Percentiles rank a stretch among this genome's conserved stretches.
Conservation (phyloP, 2,329 filamentous ascomycete genomes). For the Apiospora marii region DNA sequence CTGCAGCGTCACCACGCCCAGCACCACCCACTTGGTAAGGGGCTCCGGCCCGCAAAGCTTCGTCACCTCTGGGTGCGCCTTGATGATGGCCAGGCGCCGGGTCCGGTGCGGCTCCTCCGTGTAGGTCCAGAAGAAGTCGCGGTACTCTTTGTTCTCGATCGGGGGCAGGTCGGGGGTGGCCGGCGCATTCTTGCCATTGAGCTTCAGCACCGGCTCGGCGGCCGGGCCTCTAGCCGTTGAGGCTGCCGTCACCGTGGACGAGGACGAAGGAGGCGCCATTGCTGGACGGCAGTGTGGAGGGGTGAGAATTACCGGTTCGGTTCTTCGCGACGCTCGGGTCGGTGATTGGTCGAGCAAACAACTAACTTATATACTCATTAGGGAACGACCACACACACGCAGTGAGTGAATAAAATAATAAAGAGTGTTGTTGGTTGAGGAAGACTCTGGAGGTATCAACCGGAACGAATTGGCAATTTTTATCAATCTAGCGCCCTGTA, state of each 20-base stretch:
- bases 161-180: constrained; percentile 37
- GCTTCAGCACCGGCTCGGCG: constrained; percentile 25
- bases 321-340: constrained; percentile 6
- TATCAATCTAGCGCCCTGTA: constrained; percentile 13
- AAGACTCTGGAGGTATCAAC: not conserved
- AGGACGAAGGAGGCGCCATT: constrained; percentile 39
- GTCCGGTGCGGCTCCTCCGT: constrained; percentile 97
- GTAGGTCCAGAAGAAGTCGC: constrained; percentile 97
- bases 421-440: not conserved
- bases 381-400: not conserved
- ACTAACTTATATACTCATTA: constrained; percentile 12
- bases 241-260: constrained; percentile 40
- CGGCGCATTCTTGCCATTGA: constrained; percentile 35
- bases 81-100: constrained; percentile 91
- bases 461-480: not conserved
- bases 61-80: constrained; percentile 95
- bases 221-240: constrained; percentile 27
- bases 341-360: not conserved
- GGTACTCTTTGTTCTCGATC: constrained; percentile 52
- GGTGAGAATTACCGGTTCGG: not conserved
- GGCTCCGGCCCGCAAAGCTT: constrained; percentile 97
- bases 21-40: constrained; percentile 91
- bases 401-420: not conserved
- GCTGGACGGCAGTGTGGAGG: constrained; percentile 18
- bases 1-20: constrained; percentile 84